Evolutionary conservation across 176 grass and related monocot species (phyloP), one percentile per base, ranked within the genome.

Genomic region (Triticum turgidum): DNA sequence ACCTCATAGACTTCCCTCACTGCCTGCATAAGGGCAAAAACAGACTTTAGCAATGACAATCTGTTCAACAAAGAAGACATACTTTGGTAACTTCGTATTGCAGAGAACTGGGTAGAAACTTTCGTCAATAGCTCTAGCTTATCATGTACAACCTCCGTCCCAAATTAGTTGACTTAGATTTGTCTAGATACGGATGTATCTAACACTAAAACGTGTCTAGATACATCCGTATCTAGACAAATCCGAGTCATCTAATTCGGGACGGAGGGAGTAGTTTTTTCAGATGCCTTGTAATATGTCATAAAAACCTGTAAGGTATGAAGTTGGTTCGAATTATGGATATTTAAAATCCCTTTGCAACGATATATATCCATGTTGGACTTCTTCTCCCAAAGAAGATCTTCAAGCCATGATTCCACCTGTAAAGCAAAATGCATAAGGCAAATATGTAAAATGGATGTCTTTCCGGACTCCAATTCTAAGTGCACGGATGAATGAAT

Each of bases 1-100:
- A 96, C 85, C 87, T 98, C 96, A 38, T 98, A 98, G 30, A 98
- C 88, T 78, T 98, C 96, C 91, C 92, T 95, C 82, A 98, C 96
- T 73, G 96, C 96, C 96, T 98, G 90, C 69, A 88, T 87, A 77
- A 79, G 32, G 69, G 69, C 0, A 56, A 88, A 67, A 89, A 30
- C 21, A 84, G 29, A 82, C 11, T 78, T 90, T 5, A 64, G 64
- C 14, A 76, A 38, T 76, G 9, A 65, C 33, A 42, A 62, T 24
- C n/a, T 30, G 22, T 77, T 42, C 52, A 38, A 41, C 11, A 84
- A 59, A 67, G 80, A 9, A 75, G n/a, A 49, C 21, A 51, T 3
- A 80, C 15, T 14, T 67, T 44, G 69, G 5, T 45, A 34, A 54
- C 73, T 76, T 76, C 15, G 1, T 54, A 32, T 61, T 69, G 54